Conservation (phyloP, 148 eudicot genomes). For the Diospyros lotus region DNA sequence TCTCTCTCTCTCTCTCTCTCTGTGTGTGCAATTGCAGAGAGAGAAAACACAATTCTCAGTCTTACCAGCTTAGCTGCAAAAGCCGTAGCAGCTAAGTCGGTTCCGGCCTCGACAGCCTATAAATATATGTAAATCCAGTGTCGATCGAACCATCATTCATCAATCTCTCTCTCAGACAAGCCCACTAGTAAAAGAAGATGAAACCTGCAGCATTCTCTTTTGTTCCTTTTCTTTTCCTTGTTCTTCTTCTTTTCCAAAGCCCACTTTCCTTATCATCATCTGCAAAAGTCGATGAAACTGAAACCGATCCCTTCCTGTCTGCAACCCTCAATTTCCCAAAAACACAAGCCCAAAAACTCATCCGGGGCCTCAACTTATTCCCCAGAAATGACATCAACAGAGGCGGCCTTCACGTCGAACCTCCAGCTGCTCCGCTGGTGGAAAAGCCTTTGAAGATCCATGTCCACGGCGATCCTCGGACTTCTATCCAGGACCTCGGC, state of each 20-base stretch:
- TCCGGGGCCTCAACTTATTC: slow-evolving; percentile 50
- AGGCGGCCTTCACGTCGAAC: not conserved
- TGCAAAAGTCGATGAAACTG: not conserved
- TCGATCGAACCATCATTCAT: not conserved
- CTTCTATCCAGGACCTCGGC: slow-evolving; percentile 59
- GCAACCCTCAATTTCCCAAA: slow-evolving; percentile 18
- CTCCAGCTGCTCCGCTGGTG: slow-evolving; percentile 28
- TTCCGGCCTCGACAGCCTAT: not conserved
- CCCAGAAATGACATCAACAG: slow-evolving; percentile 49
- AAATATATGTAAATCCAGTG: not conserved
- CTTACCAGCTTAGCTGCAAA: not conserved
- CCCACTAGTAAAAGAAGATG: not conserved
- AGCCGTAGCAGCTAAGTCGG: not conserved
- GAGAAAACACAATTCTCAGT: slow-evolving; percentile 1
- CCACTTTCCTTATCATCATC: not conserved
- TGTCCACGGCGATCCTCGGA: slow-evolving; percentile 38
- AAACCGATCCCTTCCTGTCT: not conserved
- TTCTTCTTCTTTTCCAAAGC: not conserved
- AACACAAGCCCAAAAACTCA: slow-evolving; percentile 43
- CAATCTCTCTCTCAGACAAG: not conserved
- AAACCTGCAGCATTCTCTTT: slow-evolving; percentile 12
- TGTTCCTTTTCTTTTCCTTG: slow-evolving; percentile 3
- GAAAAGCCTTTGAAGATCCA: slow-evolving; percentile 45
- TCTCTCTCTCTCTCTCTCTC: too few species aligned
- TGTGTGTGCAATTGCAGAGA: too few species aligned